Evolutionary conservation across 805 yeast genomes (phyloP).

Genomic region (Scheffersomyces spartinae): DNA sequence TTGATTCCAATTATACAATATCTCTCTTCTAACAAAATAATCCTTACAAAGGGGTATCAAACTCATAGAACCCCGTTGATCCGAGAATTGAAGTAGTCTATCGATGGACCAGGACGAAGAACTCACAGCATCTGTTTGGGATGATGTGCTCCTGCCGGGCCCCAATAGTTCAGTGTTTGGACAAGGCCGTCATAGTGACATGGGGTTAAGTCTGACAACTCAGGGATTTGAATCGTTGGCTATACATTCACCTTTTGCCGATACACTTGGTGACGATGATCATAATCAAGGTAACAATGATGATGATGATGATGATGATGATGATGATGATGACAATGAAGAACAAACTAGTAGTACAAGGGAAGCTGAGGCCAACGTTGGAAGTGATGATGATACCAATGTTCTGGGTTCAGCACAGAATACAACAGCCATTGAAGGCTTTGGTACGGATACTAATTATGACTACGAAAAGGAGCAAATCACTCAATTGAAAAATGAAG

Average conservation of each 20-base stretch:
- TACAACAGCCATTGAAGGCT: conserved; percentile 4
- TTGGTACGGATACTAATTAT: conserved; percentile 9
- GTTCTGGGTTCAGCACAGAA: conserved; percentile 3
- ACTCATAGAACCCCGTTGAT: too few species aligned
- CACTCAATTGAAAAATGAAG: conserved; percentile 23
- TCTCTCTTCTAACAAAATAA: too few species aligned
- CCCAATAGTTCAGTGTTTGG: conserved; percentile 6
- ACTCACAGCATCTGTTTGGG: conserved; percentile 50
- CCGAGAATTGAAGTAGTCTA: too few species aligned
- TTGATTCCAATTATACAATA: too few species aligned
- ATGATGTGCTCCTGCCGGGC: conserved; percentile 25
- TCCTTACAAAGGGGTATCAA: too few species aligned
- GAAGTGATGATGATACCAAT: conserved; percentile 2
- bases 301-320: conserved; percentile 5
- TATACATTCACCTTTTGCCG: conserved; percentile 5
- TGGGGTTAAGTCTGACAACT: conserved; percentile 20
- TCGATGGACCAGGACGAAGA: too few species aligned
- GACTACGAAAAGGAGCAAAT: conserved; percentile 6
- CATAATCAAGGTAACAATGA: conserved; percentile 8
- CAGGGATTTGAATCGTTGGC: conserved; percentile 6
- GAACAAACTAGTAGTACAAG: conserved; percentile 2
- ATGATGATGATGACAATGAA: conserved; percentile 3
- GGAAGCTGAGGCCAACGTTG: not conserved
- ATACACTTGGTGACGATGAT: conserved; percentile 6
- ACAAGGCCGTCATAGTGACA: conserved; percentile 12